A percentile compares a stretch with the other conserved stretches of the same genome.
Evolutionary conservation across 345 rosid genomes (phyloP).

Genomic region (Abelmoschus esculentus): DNA sequence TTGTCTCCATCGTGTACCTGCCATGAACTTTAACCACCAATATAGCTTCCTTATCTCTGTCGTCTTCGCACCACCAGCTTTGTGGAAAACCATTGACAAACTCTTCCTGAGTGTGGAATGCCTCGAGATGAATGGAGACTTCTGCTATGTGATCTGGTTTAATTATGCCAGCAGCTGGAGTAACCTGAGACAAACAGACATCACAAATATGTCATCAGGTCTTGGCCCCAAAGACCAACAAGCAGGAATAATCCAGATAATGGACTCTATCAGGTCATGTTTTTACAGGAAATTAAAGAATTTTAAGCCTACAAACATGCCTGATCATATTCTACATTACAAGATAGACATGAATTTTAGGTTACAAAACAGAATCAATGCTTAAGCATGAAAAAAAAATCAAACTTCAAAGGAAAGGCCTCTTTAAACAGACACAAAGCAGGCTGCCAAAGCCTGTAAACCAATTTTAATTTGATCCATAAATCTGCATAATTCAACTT

Average conservation of each 20-base stretch:
- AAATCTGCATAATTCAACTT: neutral
- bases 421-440: no score
- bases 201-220: neutral
- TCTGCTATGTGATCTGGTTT: conserved; percentile 48
- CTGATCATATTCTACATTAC: neutral
- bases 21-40: conserved; percentile 56
- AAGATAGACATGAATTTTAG: neutral
- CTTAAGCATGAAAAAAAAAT: neutral
- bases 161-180: conserved; percentile 59
- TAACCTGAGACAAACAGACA: conserved; percentile 35
- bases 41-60: conserved; percentile 58
- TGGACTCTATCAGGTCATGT: neutral
- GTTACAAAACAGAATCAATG: neutral
- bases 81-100: conserved; percentile 59
- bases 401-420: no score
- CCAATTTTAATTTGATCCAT: conserved; percentile 1
- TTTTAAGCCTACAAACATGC: neutral
- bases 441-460: neutral
- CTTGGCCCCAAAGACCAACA: neutral
- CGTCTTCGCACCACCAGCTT: conserved; percentile 69
- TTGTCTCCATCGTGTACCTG: conserved; percentile 43
- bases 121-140: conserved; percentile 51
- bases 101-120: conserved; percentile 56
- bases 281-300: neutral
- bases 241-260: neutral